Evolutionary conservation across 495 filamentous ascomycete genomes (phyloP), one percentile per base, ranked within the genome.

Genomic region (Penicillium herquei): DNA sequence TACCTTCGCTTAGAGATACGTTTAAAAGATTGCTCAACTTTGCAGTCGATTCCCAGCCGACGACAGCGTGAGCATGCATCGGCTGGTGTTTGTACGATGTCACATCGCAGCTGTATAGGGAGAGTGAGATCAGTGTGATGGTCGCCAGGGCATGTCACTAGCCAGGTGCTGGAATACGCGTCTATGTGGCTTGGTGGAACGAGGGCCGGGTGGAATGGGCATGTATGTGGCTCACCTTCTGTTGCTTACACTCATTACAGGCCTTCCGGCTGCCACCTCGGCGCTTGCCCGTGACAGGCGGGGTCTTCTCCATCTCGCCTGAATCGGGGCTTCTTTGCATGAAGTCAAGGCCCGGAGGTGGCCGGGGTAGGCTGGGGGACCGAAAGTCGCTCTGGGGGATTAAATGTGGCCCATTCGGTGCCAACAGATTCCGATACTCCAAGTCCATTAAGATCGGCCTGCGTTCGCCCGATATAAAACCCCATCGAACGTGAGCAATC

Each of bases 181-280:
- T 35, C 47, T 31, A 37, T 40, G 18, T 39, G 17, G 17, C 8
- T 11, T 6, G 30, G 26, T 31, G 26, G 43, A 14, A 46, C 26
- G 13, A 35, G 34, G 34, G 47, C 33, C 32, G 39, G 26, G n/a
- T 56, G 18, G 39, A n/a, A 45, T 55, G 14, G 49, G 49, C 18
- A 59, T 60, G 41, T 57, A 59, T 60, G 41, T 57, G 55, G 56
- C 67, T 60, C 62, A 77, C 75, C 74, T 77, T 77, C 57, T 78
- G 75, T 64, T 78, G 75, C 52, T 77, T 77, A 70, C 75, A 78
- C 61, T 77, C 74, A 43, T 78, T 78, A 68, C 75, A 78, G 32
- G 75, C 75, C 59, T 77, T 77, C 26, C 75, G 63, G 67, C 71
- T 75, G 17, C 75, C 75, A 56, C 75, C 75, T 58, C 75, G 70